Evolutionary conservation across 345 rosid genomes (phyloP).

Genomic region (Eucalyptus sp.): DNA sequence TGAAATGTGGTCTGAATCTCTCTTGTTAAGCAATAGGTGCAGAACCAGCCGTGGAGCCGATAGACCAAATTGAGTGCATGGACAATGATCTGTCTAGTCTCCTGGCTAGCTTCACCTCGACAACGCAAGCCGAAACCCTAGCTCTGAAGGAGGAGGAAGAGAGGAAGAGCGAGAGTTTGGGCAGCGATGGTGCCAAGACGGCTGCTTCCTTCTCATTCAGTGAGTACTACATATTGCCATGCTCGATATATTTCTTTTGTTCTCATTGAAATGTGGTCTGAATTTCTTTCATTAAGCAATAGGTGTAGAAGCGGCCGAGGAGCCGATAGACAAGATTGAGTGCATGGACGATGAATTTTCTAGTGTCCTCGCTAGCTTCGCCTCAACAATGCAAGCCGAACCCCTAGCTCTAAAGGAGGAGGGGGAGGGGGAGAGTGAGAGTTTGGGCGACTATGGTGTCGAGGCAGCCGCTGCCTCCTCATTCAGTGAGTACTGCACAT

Average conservation of each 20-base stretch:
- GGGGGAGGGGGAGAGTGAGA: not conserved
- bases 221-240: not conserved
- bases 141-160: not conserved
- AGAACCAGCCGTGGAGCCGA: not conserved
- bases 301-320: not conserved
- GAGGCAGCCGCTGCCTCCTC: not conserved
- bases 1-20: not conserved
- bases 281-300: not conserved
- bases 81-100: not conserved
- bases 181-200: not conserved
- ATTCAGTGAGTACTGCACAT: not conserved
- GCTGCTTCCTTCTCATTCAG: not conserved
- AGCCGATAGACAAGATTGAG: not conserved
- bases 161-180: not conserved
- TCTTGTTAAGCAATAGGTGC: not conserved
- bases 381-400: slow-evolving; percentile 6
- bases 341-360: not conserved
- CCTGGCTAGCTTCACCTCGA: not conserved
- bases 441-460: not conserved
- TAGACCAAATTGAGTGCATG: not conserved
- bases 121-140: not conserved
- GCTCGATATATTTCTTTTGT: not conserved
- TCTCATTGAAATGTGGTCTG: not conserved
- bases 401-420: not conserved
- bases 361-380: not conserved